Evolutionary conservation across 73 alveolate genomes (phyloP), one percentile per base, ranked within the genome.

Genomic region (Uronychia setigera): DNA sequence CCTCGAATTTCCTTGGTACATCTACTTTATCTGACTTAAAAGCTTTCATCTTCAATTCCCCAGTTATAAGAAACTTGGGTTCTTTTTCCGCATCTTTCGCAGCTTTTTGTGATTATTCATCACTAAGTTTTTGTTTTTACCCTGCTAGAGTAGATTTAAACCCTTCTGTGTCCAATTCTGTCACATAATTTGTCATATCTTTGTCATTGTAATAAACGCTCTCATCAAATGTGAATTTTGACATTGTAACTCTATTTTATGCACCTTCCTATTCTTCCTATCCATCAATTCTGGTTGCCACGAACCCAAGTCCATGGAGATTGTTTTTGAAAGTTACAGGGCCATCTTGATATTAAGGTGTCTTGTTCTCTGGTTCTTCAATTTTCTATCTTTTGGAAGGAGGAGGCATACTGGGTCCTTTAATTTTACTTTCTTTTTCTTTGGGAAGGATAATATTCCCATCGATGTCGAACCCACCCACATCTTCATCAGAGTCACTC

Each of bases 381-480:
- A 32, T 13, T 31, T 0, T 74, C 32, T 13, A 32, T 0, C 80
- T 28, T 74, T 35, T 35, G 25, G 1, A 9, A 46, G 67, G 32
- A 80, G 87, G 87, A 80, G 87, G 87, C 81, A 80, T 31, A 11
- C 80, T 35, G 0, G 87, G 87, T 32, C 87, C 87, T 33, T 80
- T 33, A 0, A n/a, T 26, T 35, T 80, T n/a, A n/a, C n/a, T 35
- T 35, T 33, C 81, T 29, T 80, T 35, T 0, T 29, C 35, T 27
- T 80, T 77, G 59, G 57, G 76, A 30, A 29, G 74, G 13, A 29
- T 57, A 28, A 78, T 31, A 19, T 74, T 74, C 26, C 33, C 33
- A 28, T 28, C 33, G 34, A 74, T 19, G 0, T 31, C 33, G 33
- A 28, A 74, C 32, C 31, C 1, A 0, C 33, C 33, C 19, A 26